Evolutionary conservation across 441 rosid genomes (phyloP).

Genomic region (Daphne laureola): DNA sequence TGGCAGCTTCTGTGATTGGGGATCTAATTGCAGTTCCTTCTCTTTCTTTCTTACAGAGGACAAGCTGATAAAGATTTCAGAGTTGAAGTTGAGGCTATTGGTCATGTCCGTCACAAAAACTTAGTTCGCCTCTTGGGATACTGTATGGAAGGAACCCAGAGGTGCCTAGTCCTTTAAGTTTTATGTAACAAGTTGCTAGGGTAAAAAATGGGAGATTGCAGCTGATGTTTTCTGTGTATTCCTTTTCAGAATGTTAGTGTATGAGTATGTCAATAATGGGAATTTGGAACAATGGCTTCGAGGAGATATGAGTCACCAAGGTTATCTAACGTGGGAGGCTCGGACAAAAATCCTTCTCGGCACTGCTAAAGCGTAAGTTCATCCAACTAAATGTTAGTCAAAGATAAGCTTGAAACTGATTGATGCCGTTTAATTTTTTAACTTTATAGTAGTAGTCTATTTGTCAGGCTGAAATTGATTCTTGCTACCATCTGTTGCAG

Average conservation of each 20-base stretch:
- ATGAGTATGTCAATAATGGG: slow-evolving; percentile 71
- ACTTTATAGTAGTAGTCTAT: not conserved
- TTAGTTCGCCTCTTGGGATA: slow-evolving; percentile 77
- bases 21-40: too few relatives aligned
- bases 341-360: slow-evolving; percentile 60
- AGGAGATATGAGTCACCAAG: slow-evolving; percentile 53
- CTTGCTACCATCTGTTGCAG: slow-evolving; percentile 23
- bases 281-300: slow-evolving; percentile 81
- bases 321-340: slow-evolving; percentile 79
- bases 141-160: slow-evolving; percentile 71
- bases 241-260: slow-evolving; percentile 49
- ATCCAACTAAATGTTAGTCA: slow-evolving; percentile 9
- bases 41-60: slow-evolving; percentile 30
- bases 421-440: slow-evolving; percentile 3
- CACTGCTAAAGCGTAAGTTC: slow-evolving; percentile 68
- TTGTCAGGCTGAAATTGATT: slow-evolving; percentile 1
- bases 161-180: slow-evolving; percentile 25
- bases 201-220: slow-evolving; percentile 3
- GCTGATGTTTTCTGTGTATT: slow-evolving; percentile 3
- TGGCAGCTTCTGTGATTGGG: not conserved
- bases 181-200: not conserved
- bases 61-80: slow-evolving; percentile 78
- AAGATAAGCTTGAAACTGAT: slow-evolving; percentile 6
- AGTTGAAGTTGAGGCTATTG: slow-evolving; percentile 80
- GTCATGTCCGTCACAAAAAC: slow-evolving; percentile 74